phyloP scores from a whole-genome alignment of 1,284 basidiomycete species.

The Xerocomus tenax region DNA sequence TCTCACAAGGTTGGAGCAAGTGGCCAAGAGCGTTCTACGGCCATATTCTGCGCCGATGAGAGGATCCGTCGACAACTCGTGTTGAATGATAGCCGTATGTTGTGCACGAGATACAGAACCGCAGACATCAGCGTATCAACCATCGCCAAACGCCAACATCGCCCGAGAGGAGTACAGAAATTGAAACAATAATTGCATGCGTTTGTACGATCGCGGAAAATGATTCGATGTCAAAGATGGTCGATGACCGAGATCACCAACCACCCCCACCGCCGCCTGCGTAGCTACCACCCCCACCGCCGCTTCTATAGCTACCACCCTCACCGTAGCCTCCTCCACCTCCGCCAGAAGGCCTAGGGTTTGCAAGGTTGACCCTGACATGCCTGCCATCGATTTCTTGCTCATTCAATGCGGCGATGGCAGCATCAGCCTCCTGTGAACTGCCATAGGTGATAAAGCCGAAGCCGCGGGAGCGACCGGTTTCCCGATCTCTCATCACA shows the following conservation, averaged over 20 bases:
- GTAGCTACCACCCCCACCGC: too few species aligned
- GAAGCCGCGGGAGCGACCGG: conserved; percentile 91
- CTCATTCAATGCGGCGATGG: conserved; percentile 75
- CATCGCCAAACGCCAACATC: conserved; percentile 3
- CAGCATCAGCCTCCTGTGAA: conserved; percentile 61
- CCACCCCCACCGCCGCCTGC: conserved; percentile 11
- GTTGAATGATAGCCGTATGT: not conserved
- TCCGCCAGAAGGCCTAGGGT: conserved; percentile 53
- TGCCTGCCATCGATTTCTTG: conserved; percentile 89
- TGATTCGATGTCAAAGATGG: not conserved
- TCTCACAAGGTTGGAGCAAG: too few species aligned
- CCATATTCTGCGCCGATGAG: not conserved
- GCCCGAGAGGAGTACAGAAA: conserved; percentile 4
- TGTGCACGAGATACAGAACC: conserved; percentile 1
- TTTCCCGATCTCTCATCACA: conserved; percentile 96
- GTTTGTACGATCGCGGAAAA: not conserved
- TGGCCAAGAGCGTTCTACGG: too few species aligned
- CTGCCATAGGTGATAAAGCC: conserved; percentile 79
- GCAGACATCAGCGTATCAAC: conserved; percentile 7
- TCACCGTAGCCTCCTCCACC: conserved; percentile 4
- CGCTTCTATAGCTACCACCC: conserved; percentile 3
- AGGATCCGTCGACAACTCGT: not conserved
- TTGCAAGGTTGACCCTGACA: conserved; percentile 90
- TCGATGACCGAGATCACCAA: conserved; percentile 16
- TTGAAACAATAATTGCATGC: conserved; percentile 10